These are phyloP conservation scores for Eleusine indica DNA, from an alignment of 176 grass and related monocot species.

Conservation along the genomic window DNA sequence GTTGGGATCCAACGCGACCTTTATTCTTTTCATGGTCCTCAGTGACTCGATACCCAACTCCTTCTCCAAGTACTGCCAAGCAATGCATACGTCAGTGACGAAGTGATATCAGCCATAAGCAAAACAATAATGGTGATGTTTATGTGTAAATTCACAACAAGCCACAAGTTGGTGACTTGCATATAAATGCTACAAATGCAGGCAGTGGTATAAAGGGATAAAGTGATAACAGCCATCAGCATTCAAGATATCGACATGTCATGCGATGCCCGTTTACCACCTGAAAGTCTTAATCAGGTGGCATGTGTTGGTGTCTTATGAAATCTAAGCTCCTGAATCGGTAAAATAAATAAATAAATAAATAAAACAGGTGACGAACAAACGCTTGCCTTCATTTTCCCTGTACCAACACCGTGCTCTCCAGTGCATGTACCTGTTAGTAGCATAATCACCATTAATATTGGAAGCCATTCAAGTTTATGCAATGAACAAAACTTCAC, in stretches of 20 bases:
- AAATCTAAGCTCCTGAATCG: constrained; percentile 8
- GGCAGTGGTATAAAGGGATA: background rate
- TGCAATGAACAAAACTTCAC: background rate
- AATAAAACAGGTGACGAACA: background rate
- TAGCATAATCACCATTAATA: constrained; percentile 12
- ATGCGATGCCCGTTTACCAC: background rate
- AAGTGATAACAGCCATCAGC: background rate
- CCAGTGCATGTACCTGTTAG: constrained; percentile 89
- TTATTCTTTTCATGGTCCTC: constrained; percentile 98
- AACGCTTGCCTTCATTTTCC: constrained; percentile 96
- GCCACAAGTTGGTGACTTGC: background rate
- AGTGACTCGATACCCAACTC: constrained; percentile 90
- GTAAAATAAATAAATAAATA: background rate
- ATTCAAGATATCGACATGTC: background rate
- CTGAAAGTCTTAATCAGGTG: background rate
- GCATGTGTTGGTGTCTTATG: background rate
- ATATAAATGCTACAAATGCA: background rate
- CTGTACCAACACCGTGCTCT: constrained; percentile 96
- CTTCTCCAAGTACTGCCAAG: constrained; percentile 87
- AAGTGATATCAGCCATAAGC: background rate
- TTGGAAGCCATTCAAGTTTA: background rate
- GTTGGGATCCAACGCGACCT: constrained; percentile 83
- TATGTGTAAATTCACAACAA: constrained; percentile 12
- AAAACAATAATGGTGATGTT: background rate
- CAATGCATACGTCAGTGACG: background rate